Percentiles rank a stretch among this genome's conserved stretches.
Conservation (phyloP, 106 monocot species). For the Apostasia ramifera region DNA sequence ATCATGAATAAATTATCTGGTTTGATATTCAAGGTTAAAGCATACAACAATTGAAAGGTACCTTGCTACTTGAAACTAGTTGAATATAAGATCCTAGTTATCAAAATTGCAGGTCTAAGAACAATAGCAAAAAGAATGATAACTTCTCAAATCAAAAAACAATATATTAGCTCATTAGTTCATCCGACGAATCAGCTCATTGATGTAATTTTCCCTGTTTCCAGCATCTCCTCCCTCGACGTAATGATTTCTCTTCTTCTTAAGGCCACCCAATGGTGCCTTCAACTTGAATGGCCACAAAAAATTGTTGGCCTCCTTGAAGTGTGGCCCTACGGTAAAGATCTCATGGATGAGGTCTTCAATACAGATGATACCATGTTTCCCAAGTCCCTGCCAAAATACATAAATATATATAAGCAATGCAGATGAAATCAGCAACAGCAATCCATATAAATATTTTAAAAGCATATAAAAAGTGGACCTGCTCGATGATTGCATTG, state of each 20-base stretch:
- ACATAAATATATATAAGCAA: too few species aligned
- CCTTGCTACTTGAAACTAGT: too few species aligned
- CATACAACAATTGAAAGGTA: too few species aligned
- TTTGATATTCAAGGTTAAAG: too few species aligned
- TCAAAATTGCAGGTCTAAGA: too few species aligned
- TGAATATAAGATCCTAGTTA: too few species aligned
- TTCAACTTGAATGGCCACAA: slow-evolving; percentile 42
- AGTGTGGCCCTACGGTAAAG: slow-evolving; percentile 39
- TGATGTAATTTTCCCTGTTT: slow-evolving; percentile 37
- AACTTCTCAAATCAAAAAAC: too few species aligned
- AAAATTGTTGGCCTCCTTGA: slow-evolving; percentile 43
- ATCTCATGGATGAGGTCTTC: slow-evolving; percentile 48
- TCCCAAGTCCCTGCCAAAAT: slow-evolving; percentile 25
- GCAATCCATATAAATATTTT: neutral
- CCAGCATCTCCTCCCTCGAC: slow-evolving; percentile 49
- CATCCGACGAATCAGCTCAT: slow-evolving; percentile 43
- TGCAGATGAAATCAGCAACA: neutral
- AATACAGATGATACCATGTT: slow-evolving; percentile 30
- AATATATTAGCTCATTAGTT: slow-evolving; percentile 7
- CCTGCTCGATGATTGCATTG: slow-evolving; percentile 10
- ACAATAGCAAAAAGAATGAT: too few species aligned
- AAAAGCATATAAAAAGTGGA: neutral
- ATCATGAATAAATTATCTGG: too few species aligned
- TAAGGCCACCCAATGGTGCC: slow-evolving; percentile 26
- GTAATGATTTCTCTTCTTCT: slow-evolving; percentile 48